Evolutionary conservation across 2,329 filamentous ascomycete species (phyloP).

Genomic region (Ceratocystis colombiana): DNA sequence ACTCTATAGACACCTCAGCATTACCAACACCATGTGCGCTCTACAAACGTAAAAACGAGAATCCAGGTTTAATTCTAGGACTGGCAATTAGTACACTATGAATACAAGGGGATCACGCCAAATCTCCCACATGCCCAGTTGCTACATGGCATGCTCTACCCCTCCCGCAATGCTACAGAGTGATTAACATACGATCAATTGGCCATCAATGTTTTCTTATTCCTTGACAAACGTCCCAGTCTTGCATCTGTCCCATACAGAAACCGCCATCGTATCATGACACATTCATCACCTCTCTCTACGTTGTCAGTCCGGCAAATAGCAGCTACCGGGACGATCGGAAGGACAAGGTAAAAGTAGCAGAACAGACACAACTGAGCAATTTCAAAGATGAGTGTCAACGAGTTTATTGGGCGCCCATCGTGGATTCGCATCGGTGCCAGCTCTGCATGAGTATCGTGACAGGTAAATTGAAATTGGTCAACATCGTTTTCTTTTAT

Average conservation of each 20-base stretch:
- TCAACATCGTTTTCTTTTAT: background rate
- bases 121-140: background rate
- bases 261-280: background rate
- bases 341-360: background rate
- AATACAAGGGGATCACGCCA: conserved; percentile 2
- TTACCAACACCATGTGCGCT: background rate
- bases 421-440: background rate
- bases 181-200: background rate
- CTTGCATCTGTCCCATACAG: background rate
- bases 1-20: background rate
- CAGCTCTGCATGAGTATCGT: background rate
- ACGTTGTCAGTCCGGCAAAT: background rate
- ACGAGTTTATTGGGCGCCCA: conserved; percentile 10
- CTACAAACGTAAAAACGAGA: background rate
- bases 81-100: conserved; percentile 3
- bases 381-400: background rate
- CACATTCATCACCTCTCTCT: background rate
- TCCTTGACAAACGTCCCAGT: background rate
- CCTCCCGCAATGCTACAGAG: background rate
- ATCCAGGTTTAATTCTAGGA: background rate
- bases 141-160: conserved; percentile 8
- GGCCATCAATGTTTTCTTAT: background rate
- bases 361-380: background rate
- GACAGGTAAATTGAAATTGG: conserved; percentile 6
- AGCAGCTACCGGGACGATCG: background rate